Percentiles rank a stretch among this genome's conserved stretches.
Conservation (phyloP, 2,329 filamentous ascomycete species). For the Cytospora leucostoma region DNA sequence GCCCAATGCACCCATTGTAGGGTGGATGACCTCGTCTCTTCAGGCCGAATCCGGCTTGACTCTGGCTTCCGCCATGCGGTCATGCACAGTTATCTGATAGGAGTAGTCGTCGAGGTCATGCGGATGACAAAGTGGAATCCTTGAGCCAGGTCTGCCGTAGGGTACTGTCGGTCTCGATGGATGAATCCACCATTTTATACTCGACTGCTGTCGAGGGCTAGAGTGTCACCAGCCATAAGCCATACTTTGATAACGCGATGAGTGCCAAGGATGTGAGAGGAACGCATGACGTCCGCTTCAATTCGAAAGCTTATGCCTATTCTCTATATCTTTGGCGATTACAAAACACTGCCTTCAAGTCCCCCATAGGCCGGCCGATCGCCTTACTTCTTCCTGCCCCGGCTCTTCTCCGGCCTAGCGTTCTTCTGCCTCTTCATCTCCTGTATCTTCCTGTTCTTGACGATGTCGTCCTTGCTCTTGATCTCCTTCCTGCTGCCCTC, state of each 20-base stretch:
- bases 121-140: background rate
- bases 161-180: too few species aligned
- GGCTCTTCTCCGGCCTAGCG: slow-evolving; percentile 66
- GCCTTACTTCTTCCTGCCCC: slow-evolving; percentile 37
- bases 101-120: background rate
- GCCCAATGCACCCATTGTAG: background rate
- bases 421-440: slow-evolving; percentile 85
- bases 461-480: slow-evolving; percentile 79
- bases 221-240: too few species aligned
- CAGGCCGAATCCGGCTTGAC: background rate
- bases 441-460: slow-evolving; percentile 76
- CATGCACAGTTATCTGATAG: background rate
- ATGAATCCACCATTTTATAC: too few species aligned
- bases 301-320: background rate
- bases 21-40: background rate
- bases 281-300: background rate
- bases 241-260: too few species aligned
- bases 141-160: too few species aligned
- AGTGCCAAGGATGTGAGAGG: too few species aligned
- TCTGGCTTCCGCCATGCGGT: background rate
- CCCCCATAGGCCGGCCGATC: background rate
- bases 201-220: too few species aligned
- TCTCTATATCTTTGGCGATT: background rate
- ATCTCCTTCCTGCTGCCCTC: slow-evolving; percentile 76
- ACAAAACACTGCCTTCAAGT: background rate